Evolutionary conservation across 2,329 filamentous ascomycete genomes (phyloP), one percentile per base, ranked within the genome.

Genomic region (Arthrobotrys conoides): DNA sequence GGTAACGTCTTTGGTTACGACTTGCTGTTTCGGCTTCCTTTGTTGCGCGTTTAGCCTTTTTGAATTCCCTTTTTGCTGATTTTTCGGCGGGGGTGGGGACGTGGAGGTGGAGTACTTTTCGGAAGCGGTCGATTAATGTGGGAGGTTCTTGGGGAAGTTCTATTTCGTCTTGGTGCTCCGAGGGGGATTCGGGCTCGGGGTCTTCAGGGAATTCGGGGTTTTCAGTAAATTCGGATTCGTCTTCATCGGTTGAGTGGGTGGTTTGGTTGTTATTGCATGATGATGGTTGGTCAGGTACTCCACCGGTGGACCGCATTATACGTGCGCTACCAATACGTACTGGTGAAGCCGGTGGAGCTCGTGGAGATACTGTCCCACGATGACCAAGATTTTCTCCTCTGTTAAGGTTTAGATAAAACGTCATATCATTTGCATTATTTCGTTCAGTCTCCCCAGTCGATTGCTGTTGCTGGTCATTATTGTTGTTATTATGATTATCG

Each of bases 41-140:
- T 6, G 36, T 22, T 5, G 20, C 48, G 5, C 65, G 44, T 10
- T 57, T 30, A 1, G 44, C 44, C 8, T 27, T 27, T 22, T 70
- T 76, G 38, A 57, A 46, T 0, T 49, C 36, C 10, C 22, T 18
- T 27, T 76, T 76, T 38, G 53, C 30, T 2, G 68, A 65, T 22
- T 22, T 55, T 44, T 76, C 72, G 1, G 36, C 59, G 27, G 72
- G 36, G 2, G 72, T 59, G 0, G 72, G 57, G 27, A 67, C 36
- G 16, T 46, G 66, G 16, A 76, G 2, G 66, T 66, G 22, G 1
- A 76, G 59, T 9, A 53, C 24, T 14, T 59, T 57, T 14, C 72
- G 66, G 36, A 76, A 30, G 5, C 65, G 63, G 53, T 68, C 64
- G 5, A 38, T 8, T 6, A 49, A 44, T 16, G 30, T 20, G 44